These are phyloP conservation scores for Chloroidium sp. DNA, from an alignment of 163 green algal genomes.

Conservation along the genomic window DNA sequence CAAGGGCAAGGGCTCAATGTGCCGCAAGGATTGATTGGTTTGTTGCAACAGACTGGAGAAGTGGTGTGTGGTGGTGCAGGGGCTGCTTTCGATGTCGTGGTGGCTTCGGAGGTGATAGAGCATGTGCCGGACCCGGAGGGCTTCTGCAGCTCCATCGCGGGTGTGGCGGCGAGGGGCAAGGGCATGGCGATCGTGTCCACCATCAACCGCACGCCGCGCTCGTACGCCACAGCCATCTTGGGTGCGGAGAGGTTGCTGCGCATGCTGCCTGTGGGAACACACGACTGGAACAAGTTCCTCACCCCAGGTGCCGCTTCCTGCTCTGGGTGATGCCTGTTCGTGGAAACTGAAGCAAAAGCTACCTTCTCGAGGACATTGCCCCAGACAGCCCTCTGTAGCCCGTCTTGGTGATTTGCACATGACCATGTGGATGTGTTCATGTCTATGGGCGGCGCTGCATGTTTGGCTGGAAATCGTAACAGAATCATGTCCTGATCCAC, in stretches of 20 bases:
- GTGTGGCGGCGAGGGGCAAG: constrained; percentile 18
- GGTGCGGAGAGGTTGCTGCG: constrained; percentile 76
- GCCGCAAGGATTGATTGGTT: no score
- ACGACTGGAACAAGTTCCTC: constrained; percentile 87
- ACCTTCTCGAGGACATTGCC: no score
- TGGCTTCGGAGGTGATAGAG: constrained; percentile 89
- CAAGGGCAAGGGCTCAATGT: no score
- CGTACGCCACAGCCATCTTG: constrained; percentile 75
- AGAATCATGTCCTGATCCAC: neutral
- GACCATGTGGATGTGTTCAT: neutral
- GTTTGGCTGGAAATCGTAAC: neutral
- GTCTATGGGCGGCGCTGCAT: neutral
- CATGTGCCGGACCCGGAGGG: constrained; percentile 63
- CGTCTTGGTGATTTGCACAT: neutral
- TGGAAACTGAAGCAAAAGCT: neutral
- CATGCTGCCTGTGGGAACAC: constrained; percentile 72
- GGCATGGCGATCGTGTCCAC: constrained; percentile 75
- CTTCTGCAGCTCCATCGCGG: constrained; percentile 27
- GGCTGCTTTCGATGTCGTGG: constrained; percentile 49
- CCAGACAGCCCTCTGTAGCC: neutral
- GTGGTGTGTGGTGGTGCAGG: constrained; percentile 4
- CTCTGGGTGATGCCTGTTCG: neutral
- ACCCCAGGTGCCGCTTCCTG: constrained; percentile 47
- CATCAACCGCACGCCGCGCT: constrained; percentile 78
- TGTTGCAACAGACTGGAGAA: no score